These are phyloP conservation scores for Penicillium subrubescens DNA, from an alignment of 495 filamentous ascomycete species.

Conservation along the genomic window DNA sequence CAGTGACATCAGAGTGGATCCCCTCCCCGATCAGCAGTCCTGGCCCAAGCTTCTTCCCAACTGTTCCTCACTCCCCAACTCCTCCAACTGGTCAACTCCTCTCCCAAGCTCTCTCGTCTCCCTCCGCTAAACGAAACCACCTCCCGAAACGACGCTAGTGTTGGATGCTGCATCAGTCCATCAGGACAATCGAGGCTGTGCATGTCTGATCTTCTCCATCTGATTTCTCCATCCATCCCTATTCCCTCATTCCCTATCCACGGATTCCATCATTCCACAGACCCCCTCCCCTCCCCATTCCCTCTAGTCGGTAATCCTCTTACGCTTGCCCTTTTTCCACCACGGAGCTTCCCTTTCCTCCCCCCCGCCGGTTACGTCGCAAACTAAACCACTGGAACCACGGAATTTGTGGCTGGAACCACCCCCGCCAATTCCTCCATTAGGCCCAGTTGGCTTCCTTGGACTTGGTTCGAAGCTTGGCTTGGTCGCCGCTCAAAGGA, in stretches of 20 bases:
- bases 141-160: not conserved
- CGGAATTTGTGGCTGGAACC: constrained; percentile 23
- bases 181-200: constrained; percentile 23
- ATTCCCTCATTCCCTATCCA: not conserved
- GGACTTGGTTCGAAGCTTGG: constrained; percentile 19
- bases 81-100: not conserved
- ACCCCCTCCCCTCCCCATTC: not conserved
- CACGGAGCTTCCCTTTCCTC: constrained; percentile 6
- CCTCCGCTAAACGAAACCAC: too few species aligned
- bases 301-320: not conserved
- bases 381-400: constrained; percentile 4
- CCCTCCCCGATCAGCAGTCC: not conserved
- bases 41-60: too few species aligned
- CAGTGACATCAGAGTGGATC: not conserved
- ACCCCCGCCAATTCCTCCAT: constrained; percentile 12
- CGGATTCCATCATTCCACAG: not conserved
- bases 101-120: not conserved
- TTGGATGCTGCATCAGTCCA: not conserved
- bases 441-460: not conserved
- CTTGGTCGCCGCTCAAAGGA: not conserved
- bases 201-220: not conserved
- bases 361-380: constrained; percentile 13
- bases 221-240: constrained; percentile 1
- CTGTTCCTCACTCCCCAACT: too few species aligned
- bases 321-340: constrained; percentile 1